These are phyloP conservation scores for Apiotrichum gamsii DNA, from an alignment of 1,284 basidiomycete species.

Conservation along the genomic window DNA sequence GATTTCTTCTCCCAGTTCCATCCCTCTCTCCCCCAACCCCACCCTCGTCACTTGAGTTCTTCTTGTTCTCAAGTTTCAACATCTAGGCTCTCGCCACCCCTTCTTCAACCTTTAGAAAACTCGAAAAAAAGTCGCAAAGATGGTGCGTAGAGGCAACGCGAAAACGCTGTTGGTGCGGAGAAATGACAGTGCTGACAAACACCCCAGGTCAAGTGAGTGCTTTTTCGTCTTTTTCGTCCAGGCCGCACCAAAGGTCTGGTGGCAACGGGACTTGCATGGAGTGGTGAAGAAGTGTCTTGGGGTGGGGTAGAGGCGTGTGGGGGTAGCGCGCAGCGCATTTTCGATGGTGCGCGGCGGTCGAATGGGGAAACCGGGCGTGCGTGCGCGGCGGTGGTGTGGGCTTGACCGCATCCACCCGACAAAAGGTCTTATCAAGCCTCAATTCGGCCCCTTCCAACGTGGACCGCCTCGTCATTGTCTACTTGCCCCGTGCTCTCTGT, in stretches of 20 bases:
- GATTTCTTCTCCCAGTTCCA: neutral
- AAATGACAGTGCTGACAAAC: neutral
- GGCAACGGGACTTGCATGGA: no score
- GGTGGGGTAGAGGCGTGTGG: no score
- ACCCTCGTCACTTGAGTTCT: neutral
- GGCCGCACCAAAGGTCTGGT: no score
- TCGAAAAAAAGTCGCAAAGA: slow-evolving; percentile 33
- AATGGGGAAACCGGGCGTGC: neutral
- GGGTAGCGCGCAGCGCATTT: no score
- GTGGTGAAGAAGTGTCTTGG: no score
- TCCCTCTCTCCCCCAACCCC: neutral
- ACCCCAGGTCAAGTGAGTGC: slow-evolving; percentile 44
- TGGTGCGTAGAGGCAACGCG: slow-evolving; percentile 28
- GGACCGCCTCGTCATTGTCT: no score
- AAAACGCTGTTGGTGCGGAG: neutral
- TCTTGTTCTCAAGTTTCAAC: neutral
- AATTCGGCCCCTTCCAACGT: no score
- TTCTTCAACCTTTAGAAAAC: slow-evolving; percentile 9
- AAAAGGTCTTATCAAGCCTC: no score
- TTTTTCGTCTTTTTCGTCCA: no score
- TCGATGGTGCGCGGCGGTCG: neutral
- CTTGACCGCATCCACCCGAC: no score
- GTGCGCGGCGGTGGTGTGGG: neutral
- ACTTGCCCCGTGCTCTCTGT: no score
- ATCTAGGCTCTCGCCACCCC: slow-evolving; percentile 1